Evolutionary conservation across 108 stramenopile species (phyloP).

Genomic region (Nannochloropsis salina): DNA sequence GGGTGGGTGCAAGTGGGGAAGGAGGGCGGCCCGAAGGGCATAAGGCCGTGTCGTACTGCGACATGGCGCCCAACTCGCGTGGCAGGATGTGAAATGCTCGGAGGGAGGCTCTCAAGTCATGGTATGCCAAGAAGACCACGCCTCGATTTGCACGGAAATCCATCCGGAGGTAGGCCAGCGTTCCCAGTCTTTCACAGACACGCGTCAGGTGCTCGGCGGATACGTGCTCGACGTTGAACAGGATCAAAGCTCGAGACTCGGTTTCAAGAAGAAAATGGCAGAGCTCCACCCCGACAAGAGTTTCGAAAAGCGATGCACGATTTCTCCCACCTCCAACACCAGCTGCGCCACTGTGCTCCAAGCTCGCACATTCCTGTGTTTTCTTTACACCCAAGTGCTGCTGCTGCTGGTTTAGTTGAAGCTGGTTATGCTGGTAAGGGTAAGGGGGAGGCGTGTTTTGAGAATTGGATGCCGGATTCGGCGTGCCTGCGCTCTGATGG

Average conservation of each 20-base stretch:
- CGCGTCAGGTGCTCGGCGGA: conserved; percentile 34
- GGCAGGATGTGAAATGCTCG: conserved; percentile 37
- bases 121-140: conserved; percentile 48
- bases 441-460: neutral
- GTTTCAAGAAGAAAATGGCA: conserved; percentile 41
- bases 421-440: neutral
- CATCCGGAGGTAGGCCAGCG: conserved; percentile 46
- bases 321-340: neutral
- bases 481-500: neutral
- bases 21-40: neutral
- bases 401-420: neutral
- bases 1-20: conserved; percentile 21
- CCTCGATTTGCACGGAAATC: conserved; percentile 28
- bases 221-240: conserved; percentile 45
- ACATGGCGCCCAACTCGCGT: conserved; percentile 21
- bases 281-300: conserved; percentile 41
- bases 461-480: neutral
- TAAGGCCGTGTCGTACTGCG: neutral
- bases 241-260: conserved; percentile 39
- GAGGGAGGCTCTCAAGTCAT: conserved; percentile 39
- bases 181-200: conserved; percentile 36
- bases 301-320: conserved; percentile 33
- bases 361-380: neutral
- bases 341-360: neutral
- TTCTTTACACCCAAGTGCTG: neutral